phyloP scores from a whole-genome alignment of 768 basidiomycete species.

The Lactarius sp. region DNA sequence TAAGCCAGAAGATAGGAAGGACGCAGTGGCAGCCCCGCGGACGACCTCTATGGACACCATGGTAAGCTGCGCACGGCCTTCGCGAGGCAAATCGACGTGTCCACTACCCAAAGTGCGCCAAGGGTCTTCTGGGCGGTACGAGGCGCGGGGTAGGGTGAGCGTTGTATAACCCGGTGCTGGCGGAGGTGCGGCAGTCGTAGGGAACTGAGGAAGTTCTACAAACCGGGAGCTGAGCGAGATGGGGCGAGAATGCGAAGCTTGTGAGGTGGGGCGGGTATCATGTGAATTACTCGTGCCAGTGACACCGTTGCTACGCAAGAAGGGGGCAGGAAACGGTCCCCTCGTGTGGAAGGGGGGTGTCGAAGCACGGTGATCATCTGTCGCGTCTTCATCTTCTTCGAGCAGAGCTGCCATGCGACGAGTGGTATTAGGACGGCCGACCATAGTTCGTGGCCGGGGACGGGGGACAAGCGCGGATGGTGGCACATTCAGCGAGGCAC shows the following conservation, averaged over 20 bases:
- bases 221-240: constrained; percentile 23
- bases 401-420: constrained; percentile 37
- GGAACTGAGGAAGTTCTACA: constrained; percentile 34
- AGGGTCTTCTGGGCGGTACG: constrained; percentile 37
- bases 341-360: constrained; percentile 1
- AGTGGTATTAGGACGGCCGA: constrained; percentile 25
- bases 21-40: constrained; percentile 38
- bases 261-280: constrained; percentile 8
- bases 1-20: constrained; percentile 8
- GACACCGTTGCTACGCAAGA: constrained; percentile 5
- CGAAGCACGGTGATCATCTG: constrained; percentile 21
- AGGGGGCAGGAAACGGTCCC: constrained; percentile 27
- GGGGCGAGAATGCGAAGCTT: constrained; percentile 14
- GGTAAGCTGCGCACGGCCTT: constrained; percentile 78
- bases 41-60: constrained; percentile 87
- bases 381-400: constrained; percentile 38
- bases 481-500: constrained; percentile 7
- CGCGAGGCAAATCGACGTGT: constrained; percentile 65
- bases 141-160: constrained; percentile 43
- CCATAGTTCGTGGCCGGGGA: constrained; percentile 25
- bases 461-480: constrained; percentile 11
- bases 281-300: constrained; percentile 3
- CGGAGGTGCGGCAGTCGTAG: constrained; percentile 23
- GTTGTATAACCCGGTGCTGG: constrained; percentile 35
- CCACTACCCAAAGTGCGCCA: constrained; percentile 39